Evolutionary conservation across 2,329 filamentous ascomycete genomes (phyloP).

Genomic region (Colletotrichum sp.): DNA sequence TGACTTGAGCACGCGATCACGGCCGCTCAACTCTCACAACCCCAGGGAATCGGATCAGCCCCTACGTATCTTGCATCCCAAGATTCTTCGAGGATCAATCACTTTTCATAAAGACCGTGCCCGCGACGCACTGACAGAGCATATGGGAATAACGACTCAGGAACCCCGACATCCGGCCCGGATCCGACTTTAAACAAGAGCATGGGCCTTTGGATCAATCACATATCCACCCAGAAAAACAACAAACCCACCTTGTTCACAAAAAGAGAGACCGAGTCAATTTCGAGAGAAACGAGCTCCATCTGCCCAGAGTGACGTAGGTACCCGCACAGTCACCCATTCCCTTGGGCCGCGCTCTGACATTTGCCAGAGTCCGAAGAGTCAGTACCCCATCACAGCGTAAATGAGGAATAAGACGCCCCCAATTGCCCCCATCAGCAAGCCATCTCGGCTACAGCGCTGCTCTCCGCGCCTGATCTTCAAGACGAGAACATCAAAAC

Average conservation of each 20-base stretch:
- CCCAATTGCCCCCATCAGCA: neutral
- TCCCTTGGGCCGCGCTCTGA: constrained; percentile 14
- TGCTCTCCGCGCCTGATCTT: neutral
- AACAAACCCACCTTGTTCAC: neutral
- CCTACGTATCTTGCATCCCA: neutral
- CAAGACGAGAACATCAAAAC: neutral
- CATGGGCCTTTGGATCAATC: neutral
- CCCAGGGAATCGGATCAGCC: neutral
- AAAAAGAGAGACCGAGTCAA: neutral
- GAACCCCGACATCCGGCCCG: neutral
- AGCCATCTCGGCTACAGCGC: neutral
- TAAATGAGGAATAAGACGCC: neutral
- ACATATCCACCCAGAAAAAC: neutral
- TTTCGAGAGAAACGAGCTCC: neutral
- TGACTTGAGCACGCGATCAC: neutral
- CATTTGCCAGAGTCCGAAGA: neutral
- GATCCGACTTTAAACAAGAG: neutral
- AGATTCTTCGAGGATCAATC: neutral
- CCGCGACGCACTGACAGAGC: neutral
- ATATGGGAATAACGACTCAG: neutral
- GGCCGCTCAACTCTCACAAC: neutral
- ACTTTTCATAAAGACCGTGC: neutral
- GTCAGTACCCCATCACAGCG: neutral
- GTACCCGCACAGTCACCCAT: neutral
- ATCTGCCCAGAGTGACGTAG: constrained; percentile 14